phyloP scores from a whole-genome alignment of 805 yeast species.

The Torulaspora gathmanii region DNA sequence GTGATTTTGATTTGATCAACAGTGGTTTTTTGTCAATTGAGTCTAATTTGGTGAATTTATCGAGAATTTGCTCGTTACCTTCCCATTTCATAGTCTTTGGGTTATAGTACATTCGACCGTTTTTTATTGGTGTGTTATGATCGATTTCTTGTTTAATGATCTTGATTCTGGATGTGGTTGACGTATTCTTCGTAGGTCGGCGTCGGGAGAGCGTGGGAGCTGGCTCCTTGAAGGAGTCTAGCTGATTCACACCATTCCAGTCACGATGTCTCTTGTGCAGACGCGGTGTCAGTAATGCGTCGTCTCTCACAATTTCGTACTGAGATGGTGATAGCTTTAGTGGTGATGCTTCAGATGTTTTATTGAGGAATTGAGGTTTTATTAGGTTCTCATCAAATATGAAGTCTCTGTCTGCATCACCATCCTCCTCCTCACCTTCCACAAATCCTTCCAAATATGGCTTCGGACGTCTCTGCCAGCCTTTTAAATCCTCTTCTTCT shows the following conservation, averaged over 20 bases:
- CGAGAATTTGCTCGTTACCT: slow-evolving; percentile 28
- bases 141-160: slow-evolving; percentile 36
- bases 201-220: slow-evolving; percentile 10
- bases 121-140: slow-evolving; percentile 32
- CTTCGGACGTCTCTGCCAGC: slow-evolving; percentile 3
- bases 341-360: slow-evolving; percentile 15
- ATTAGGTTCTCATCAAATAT: slow-evolving; percentile 25
- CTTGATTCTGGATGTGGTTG: slow-evolving; percentile 21
- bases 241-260: slow-evolving; percentile 18
- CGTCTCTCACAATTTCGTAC: slow-evolving; percentile 28
- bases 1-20: slow-evolving; percentile 19
- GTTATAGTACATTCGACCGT: slow-evolving; percentile 30
- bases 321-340: slow-evolving; percentile 26
- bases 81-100: slow-evolving; percentile 33
- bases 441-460: slow-evolving; percentile 13
- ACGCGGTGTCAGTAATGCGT: slow-evolving; percentile 29
- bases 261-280: slow-evolving; percentile 26
- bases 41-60: slow-evolving; percentile 25
- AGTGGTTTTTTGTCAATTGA: slow-evolving; percentile 24
- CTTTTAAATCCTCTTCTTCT: slow-evolving; percentile 8
- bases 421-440: slow-evolving; percentile 19
- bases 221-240: slow-evolving; percentile 25
- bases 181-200: slow-evolving; percentile 6
- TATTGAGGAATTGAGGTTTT: slow-evolving; percentile 28
- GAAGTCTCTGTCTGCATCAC: slow-evolving; percentile 24